A percentile compares a stretch with the other conserved stretches of the same genome.
phyloP scores from a whole-genome alignment of 805 yeast genomes.

The Brettanomyces sp. region DNA sequence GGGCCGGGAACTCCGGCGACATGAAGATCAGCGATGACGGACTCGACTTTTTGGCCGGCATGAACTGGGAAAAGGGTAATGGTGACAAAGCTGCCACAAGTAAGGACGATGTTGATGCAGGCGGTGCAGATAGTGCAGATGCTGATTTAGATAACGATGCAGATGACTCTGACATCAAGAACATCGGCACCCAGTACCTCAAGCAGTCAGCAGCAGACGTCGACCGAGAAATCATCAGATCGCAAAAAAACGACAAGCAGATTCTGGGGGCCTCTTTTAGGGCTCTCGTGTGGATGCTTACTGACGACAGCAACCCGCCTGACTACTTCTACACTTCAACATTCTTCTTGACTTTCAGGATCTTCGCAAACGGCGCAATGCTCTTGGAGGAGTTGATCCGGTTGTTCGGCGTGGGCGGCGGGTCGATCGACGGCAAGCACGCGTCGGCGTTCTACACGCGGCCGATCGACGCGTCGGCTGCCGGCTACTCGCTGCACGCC shows the following conservation, averaged over 20 bases:
- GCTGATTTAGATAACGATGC: slow-evolving; percentile 1
- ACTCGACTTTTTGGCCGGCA: slow-evolving; percentile 29
- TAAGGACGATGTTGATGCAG: slow-evolving; percentile 10
- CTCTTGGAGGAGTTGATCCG: slow-evolving; percentile 58
- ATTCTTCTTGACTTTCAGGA: slow-evolving; percentile 68
- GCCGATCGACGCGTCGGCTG: slow-evolving; percentile 5
- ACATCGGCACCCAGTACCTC: not conserved
- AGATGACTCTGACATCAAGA: not conserved
- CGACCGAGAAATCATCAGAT: not conserved
- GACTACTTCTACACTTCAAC: slow-evolving; percentile 63
- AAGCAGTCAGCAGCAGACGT: not conserved
- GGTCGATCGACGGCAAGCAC: not conserved
- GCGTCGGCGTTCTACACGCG: too few relatives aligned
- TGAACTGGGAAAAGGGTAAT: slow-evolving; percentile 8
- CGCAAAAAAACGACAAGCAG: slow-evolving; percentile 29
- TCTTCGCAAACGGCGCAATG: slow-evolving; percentile 58
- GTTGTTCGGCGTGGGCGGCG: slow-evolving; percentile 48
- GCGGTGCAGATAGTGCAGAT: slow-evolving; percentile 1
- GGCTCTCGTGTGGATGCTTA: slow-evolving; percentile 54
- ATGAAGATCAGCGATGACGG: slow-evolving; percentile 40
- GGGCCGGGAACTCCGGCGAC: slow-evolving; percentile 42
- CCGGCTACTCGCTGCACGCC: slow-evolving; percentile 36
- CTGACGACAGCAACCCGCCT: slow-evolving; percentile 57
- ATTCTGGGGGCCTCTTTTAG: slow-evolving; percentile 64
- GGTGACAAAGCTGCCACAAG: slow-evolving; percentile 5